A percentile compares a stretch with the other conserved stretches of the same genome.
Evolutionary conservation across 2,329 filamentous ascomycete genomes (phyloP).

Genomic region (Rugonectria rugulosa): DNA sequence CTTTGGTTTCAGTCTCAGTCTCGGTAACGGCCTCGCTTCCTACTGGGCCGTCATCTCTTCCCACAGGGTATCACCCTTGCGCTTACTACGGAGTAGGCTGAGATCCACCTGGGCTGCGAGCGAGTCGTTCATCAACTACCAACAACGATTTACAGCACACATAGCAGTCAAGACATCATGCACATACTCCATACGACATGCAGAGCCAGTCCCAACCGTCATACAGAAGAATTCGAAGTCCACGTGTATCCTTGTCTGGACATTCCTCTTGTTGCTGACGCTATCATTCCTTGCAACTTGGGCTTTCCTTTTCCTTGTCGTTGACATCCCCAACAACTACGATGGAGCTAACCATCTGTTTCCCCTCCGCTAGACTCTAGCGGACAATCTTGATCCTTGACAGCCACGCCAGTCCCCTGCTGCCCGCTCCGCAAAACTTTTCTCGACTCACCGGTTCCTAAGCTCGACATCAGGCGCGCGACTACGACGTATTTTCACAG

Average conservation of each 20-base stretch:
- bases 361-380: not conserved
- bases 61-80: not conserved
- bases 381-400: slow-evolving; percentile 6
- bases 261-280: too few species aligned
- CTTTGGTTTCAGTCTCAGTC: not conserved
- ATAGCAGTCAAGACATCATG: too few species aligned
- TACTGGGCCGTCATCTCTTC: slow-evolving; percentile 1
- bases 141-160: not conserved
- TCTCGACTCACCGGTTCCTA: too few species aligned
- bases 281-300: too few species aligned
- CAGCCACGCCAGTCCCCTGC: not conserved
- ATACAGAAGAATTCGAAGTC: too few species aligned
- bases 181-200: too few species aligned
- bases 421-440: too few species aligned
- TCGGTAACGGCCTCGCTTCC: not conserved
- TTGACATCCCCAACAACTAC: not conserved
- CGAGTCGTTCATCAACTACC: not conserved
- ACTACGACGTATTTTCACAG: not conserved
- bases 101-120: slow-evolving; percentile 9
- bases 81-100: not conserved
- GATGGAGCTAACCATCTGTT: not conserved
- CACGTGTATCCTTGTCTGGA: not conserved
- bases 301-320: slow-evolving; percentile 2
- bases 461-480: too few species aligned
- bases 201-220: too few species aligned